Evolutionary conservation across 2,329 filamentous ascomycete genomes (phyloP).

Genomic region (Aspergillus brasiliensis): DNA sequence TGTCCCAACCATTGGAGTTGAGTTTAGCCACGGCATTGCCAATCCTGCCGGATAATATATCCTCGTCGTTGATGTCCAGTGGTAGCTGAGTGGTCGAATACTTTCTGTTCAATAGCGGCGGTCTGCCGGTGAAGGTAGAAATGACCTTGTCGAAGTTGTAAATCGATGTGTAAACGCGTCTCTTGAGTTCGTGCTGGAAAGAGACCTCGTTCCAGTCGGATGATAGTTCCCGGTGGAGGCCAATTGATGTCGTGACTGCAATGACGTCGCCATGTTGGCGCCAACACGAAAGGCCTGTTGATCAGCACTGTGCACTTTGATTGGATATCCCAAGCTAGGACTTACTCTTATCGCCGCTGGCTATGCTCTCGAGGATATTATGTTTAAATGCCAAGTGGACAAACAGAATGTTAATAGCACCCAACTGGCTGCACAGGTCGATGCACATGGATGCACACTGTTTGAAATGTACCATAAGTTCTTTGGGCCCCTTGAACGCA

Average conservation of each 20-base stretch:
- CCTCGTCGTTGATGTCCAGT: conserved; percentile 4
- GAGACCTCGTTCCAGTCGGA: neutral
- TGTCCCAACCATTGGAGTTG: neutral
- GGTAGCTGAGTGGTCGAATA: conserved; percentile 6
- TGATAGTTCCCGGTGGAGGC: neutral
- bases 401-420: neutral
- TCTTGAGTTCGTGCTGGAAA: conserved; percentile 3
- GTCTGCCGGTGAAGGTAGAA: neutral
- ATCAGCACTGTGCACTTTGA: neutral
- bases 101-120: neutral
- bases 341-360: conserved; percentile 6
- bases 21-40: neutral
- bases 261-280: conserved; percentile 1
- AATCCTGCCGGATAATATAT: neutral
- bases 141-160: conserved; percentile 11
- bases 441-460: conserved; percentile 4
- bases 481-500: neutral
- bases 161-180: conserved; percentile 6
- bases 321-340: neutral
- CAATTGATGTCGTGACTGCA: conserved; percentile 2
- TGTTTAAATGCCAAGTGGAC: conserved; percentile 4
- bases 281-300: neutral
- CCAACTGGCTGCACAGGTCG: conserved; percentile 3
- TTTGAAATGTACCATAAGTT: conserved; percentile 9
- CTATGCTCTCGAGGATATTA: conserved; percentile 6